Base-by-base conservation (phyloP, 768 basidiomycete genomes). In the Macrolepiota albuminosa region DNA sequence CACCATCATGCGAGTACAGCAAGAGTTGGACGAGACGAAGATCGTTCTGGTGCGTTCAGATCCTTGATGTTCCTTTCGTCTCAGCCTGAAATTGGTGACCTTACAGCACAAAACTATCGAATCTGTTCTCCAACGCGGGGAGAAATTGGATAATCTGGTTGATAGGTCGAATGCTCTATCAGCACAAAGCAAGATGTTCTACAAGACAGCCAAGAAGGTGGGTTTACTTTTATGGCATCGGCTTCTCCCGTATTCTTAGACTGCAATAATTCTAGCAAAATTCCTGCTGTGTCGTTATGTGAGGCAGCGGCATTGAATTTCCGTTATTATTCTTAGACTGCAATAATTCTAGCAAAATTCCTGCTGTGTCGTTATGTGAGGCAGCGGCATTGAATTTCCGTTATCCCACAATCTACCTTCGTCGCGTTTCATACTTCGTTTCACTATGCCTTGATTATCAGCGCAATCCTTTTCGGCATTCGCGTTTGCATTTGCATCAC, bases 121-220 rank as follows among this genome's bases (percentile, higher is more conserved):
- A 71, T 93, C 91, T 3, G 95, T 99, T 10, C 81, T 99, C 45
- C 87, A 95, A 71, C 86, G 97, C 13, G 97, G 97, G 47, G 96
- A 98, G 83, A 95, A 93, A 76, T 81, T 99, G 48, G 95, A 98
- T 73, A 93, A 93, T 72, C 79, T 98, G 9, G 96, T 98, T 13
- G 95, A 98, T 68, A 84, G 95, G 42, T 97, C 95, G 58, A 88
- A 91, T 69, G 88, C 89, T 37, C 75, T 98, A 57, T 93, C 93
- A 42, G 78, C 84, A 16, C 93, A 95, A 76, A 93, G 86, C 76
- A 98, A 98, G 86, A 91, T 93, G 89, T 99, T 99, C 72, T 98
- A 98, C 80, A 97, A 98, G 88, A 97, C 95, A 8, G 94, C 96
- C 2, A 98, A 98, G 89, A 96, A 95, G 89, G 95, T 94, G 57